These are phyloP conservation scores for Xylaria sp. DNA, from an alignment of 495 filamentous ascomycete species.

Conservation along the genomic window DNA sequence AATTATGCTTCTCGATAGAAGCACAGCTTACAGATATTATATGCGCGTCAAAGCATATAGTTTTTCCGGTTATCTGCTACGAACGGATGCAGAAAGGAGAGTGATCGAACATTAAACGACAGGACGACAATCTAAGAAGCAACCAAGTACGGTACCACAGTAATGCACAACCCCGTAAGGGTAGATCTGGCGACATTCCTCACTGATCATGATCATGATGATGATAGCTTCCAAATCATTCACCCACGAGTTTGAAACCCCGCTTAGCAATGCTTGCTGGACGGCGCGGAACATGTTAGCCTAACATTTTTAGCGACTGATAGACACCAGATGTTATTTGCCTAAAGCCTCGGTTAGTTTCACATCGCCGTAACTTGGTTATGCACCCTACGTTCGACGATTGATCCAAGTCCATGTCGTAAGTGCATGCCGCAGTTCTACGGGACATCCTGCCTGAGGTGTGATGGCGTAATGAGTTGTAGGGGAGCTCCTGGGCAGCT, in stretches of 20 bases:
- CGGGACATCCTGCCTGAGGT: not conserved
- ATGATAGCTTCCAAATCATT: not conserved
- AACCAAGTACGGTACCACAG: not conserved
- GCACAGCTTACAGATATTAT: slow-evolving; percentile 47
- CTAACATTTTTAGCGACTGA: slow-evolving; percentile 11
- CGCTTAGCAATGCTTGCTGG: not conserved
- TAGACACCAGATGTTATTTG: slow-evolving; percentile 28
- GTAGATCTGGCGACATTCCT: not conserved
- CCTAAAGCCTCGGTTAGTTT: slow-evolving; percentile 28
- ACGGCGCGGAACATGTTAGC: not conserved
- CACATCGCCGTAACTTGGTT: slow-evolving; percentile 28
- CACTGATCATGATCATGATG: not conserved
- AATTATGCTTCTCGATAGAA: slow-evolving; percentile 50
- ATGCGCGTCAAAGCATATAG: slow-evolving; percentile 56
- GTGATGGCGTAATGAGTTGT: not conserved
- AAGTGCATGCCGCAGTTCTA: not conserved
- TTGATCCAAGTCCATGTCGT: not conserved
- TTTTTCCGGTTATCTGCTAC: slow-evolving; percentile 52
- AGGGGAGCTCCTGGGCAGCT: not conserved
- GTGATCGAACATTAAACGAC: slow-evolving; percentile 53
- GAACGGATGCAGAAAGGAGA: slow-evolving; percentile 62
- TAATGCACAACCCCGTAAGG: not conserved
- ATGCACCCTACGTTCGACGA: slow-evolving; percentile 31
- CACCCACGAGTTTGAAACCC: not conserved
- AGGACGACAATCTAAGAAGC: slow-evolving; percentile 22